Conservation (phyloP, 805 yeast species). For the Jamesozyma hellenica region DNA sequence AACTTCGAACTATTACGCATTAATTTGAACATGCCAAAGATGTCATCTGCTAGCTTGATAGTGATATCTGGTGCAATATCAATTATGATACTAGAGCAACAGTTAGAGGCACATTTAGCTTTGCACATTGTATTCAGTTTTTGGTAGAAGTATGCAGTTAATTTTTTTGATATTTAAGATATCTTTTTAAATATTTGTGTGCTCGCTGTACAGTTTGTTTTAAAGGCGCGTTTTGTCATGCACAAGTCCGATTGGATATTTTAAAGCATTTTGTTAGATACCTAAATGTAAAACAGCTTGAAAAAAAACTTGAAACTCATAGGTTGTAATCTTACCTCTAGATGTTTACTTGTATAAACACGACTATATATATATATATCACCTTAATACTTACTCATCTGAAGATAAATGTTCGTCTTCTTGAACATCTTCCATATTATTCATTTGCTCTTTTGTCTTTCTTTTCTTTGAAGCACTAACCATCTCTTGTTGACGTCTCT, state of each 20-base stretch:
- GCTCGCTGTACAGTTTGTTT: too few species aligned
- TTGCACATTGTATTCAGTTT: slow-evolving; percentile 6
- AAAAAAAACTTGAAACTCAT: too few species aligned
- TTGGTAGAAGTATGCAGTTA: too few species aligned
- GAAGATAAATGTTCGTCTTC: neutral
- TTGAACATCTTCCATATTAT: neutral
- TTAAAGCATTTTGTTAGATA: too few species aligned
- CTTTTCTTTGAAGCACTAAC: slow-evolving; percentile 63
- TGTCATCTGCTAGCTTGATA: slow-evolving; percentile 7
- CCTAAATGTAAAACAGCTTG: too few species aligned
- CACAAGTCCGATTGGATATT: too few species aligned
- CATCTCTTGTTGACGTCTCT: slow-evolving; percentile 58
- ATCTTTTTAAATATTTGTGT: too few species aligned
- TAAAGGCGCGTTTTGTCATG: too few species aligned
- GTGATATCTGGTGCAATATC: slow-evolving; percentile 3
- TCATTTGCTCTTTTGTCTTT: slow-evolving; percentile 22
- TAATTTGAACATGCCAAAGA: slow-evolving; percentile 13
- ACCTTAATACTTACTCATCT: neutral
- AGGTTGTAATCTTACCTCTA: too few species aligned
- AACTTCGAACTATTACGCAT: slow-evolving; percentile 8
- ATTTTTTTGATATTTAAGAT: too few species aligned
- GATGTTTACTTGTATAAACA: too few species aligned
- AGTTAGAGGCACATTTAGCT: slow-evolving; percentile 20
- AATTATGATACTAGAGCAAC: slow-evolving; percentile 12
- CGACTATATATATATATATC: neutral